Percentiles rank a stretch among this genome's conserved stretches.
These are phyloP conservation scores for Cercospora sojina DNA, from an alignment of 2,329 filamentous ascomycete species.

Conservation along the genomic window DNA sequence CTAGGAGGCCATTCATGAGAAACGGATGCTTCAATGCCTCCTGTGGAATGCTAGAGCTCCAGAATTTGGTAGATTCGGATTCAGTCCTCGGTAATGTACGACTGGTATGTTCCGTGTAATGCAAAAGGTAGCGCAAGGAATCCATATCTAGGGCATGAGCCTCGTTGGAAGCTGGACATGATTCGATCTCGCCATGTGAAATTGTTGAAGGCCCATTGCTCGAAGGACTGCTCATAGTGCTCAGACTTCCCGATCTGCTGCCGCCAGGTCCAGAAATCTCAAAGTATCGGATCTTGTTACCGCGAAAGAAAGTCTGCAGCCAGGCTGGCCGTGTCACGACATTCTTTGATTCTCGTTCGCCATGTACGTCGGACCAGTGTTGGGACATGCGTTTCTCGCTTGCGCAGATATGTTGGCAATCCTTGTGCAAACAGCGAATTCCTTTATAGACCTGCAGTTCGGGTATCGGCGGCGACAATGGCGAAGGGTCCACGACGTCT, in stretches of 20 bases:
- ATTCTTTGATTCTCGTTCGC: slow-evolving; percentile 23
- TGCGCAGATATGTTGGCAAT: slow-evolving; percentile 22
- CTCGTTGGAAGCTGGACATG: background rate
- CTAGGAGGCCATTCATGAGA: slow-evolving; percentile 19
- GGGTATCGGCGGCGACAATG: slow-evolving; percentile 15
- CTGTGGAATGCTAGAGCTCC: slow-evolving; percentile 13
- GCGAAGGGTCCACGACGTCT: slow-evolving; percentile 12
- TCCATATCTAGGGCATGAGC: slow-evolving; percentile 14
- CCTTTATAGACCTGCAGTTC: slow-evolving; percentile 20
- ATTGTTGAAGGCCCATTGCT: background rate
- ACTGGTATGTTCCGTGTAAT: slow-evolving; percentile 11
- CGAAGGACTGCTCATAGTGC: slow-evolving; percentile 8
- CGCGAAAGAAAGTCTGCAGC: slow-evolving; percentile 28
- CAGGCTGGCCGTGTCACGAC: slow-evolving; percentile 19
- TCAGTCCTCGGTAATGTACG: slow-evolving; percentile 8
- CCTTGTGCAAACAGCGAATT: slow-evolving; percentile 11
- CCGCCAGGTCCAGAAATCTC: slow-evolving; percentile 20
- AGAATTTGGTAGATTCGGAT: slow-evolving; percentile 13
- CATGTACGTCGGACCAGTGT: slow-evolving; percentile 23
- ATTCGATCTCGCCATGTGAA: background rate
- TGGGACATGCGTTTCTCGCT: slow-evolving; percentile 25
- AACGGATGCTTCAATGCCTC: slow-evolving; percentile 19
- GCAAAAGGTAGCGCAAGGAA: slow-evolving; percentile 15
- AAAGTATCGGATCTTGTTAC: slow-evolving; percentile 27
- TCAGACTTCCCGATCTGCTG: background rate